Evolutionary conservation across 1,284 basidiomycete genomes (phyloP).

Genomic region (Pseudozyma hubeiensis): DNA sequence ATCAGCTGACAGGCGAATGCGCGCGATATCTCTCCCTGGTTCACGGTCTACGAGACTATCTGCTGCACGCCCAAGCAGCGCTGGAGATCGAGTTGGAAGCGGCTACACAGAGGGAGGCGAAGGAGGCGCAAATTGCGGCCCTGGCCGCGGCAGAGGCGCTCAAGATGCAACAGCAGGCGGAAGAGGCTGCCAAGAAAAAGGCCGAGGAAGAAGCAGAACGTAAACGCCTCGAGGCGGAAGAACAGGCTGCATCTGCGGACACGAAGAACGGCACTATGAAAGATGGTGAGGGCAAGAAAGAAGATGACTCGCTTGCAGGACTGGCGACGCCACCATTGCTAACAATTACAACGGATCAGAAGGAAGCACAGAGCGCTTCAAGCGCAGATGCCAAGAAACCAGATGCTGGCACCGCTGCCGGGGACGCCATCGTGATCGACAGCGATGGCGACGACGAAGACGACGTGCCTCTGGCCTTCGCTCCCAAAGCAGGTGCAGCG

Average conservation of each 20-base stretch:
- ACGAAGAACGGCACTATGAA: neutral
- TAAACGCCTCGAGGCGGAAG: slow-evolving; percentile 7
- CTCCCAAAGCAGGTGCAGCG: slow-evolving; percentile 24
- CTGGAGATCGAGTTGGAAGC: slow-evolving; percentile 49
- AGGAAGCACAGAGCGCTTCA: neutral
- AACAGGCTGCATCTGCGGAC: slow-evolving; percentile 2
- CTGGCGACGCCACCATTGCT: slow-evolving; percentile 25
- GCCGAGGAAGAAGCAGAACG: slow-evolving; percentile 15
- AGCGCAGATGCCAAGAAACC: neutral
- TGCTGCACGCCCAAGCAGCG: slow-evolving; percentile 46
- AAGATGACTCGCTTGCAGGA: slow-evolving; percentile 18
- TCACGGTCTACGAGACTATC: slow-evolving; percentile 35
- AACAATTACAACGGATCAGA: neutral
- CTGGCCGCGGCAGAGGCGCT: slow-evolving; percentile 35
- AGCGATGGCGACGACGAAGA: slow-evolving; percentile 48
- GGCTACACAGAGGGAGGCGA: slow-evolving; percentile 39
- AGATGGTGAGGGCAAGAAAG: neutral
- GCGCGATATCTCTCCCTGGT: slow-evolving; percentile 40
- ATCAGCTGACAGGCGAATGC: slow-evolving; percentile 40
- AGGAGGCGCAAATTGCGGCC: slow-evolving; percentile 27
- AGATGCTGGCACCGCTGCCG: slow-evolving; percentile 10
- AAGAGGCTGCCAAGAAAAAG: slow-evolving; percentile 13
- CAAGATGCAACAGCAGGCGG: slow-evolving; percentile 28
- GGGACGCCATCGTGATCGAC: slow-evolving; percentile 48
- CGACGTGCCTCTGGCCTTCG: slow-evolving; percentile 48